A percentile compares a stretch with the other conserved stretches of the same genome.
These are phyloP conservation scores for Metschnikowia colocasiae DNA, from an alignment of 805 yeast species.

Conservation along the genomic window DNA sequence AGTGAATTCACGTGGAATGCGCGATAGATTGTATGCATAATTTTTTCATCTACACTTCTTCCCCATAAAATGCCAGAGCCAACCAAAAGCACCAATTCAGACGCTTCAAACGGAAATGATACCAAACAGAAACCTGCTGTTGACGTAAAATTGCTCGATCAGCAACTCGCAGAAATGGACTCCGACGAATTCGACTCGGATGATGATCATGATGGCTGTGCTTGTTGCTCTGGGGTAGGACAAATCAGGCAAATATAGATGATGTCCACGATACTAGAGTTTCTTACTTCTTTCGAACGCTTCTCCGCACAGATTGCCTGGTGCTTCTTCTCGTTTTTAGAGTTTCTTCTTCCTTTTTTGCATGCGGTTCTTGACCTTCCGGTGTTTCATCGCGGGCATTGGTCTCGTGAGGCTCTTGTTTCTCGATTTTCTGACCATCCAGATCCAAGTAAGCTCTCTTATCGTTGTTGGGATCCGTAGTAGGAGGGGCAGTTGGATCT, in stretches of 20 bases:
- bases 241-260: constrained; percentile 8
- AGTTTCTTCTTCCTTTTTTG: constrained; percentile 8
- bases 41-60: background rate
- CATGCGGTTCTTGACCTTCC: background rate
- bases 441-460: background rate
- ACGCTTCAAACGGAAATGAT: background rate
- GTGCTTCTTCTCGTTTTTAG: constrained; percentile 15
- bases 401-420: constrained; percentile 5
- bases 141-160: constrained; percentile 19
- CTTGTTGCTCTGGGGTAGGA: constrained; percentile 20
- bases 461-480: background rate
- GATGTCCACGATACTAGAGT: too few relatives aligned
- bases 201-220: constrained; percentile 17
- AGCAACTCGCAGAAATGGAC: constrained; percentile 20
- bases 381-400: background rate
- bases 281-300: constrained; percentile 10
- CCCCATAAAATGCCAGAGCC: constrained; percentile 5
- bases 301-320: constrained; percentile 15
- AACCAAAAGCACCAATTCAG: background rate
- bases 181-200: constrained; percentile 19
- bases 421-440: constrained; percentile 5
- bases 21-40: background rate
- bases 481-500: constrained; percentile 5
- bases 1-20: background rate
- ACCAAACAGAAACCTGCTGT: constrained; percentile 2